These are phyloP conservation scores for Bauhinia variegata DNA, from an alignment of 306 rosid genomes.

Conservation along the genomic window DNA sequence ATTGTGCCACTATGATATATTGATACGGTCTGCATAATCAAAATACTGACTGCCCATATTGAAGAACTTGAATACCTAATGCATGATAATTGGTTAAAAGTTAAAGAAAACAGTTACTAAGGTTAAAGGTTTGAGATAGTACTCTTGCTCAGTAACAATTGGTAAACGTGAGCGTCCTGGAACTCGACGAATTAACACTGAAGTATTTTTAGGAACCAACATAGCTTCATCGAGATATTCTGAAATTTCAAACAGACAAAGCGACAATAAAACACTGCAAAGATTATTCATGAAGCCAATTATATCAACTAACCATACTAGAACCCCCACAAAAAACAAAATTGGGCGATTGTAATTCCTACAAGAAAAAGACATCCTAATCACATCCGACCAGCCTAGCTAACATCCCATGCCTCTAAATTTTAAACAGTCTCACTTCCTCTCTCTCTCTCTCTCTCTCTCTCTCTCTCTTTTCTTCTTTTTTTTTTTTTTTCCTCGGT, in stretches of 20 bases:
- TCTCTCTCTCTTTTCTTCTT: no score
- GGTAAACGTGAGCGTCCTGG: slow-evolving; percentile 99
- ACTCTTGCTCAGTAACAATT: slow-evolving; percentile 91
- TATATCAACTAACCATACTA: slow-evolving; percentile 31
- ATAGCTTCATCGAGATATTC: slow-evolving; percentile 96
- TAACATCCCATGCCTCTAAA: no score
- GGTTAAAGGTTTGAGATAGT: slow-evolving; percentile 72
- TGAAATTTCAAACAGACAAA: slow-evolving; percentile 88
- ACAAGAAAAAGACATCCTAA: slow-evolving; percentile 40
- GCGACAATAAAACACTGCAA: slow-evolving; percentile 63
- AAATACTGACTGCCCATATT: slow-evolving; percentile 20
- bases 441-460: neutral
- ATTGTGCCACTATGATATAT: slow-evolving; percentile 12
- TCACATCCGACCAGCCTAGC: slow-evolving; percentile 23
- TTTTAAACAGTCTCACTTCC: slow-evolving; percentile 1
- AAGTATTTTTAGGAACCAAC: slow-evolving; percentile 99
- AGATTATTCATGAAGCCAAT: slow-evolving; percentile 33
- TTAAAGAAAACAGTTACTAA: slow-evolving; percentile 36
- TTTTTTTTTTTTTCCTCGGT: no score
- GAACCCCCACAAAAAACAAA: slow-evolving; percentile 31
- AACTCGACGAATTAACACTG: slow-evolving; percentile 98
- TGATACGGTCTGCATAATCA: neutral
- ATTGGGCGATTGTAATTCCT: slow-evolving; percentile 30
- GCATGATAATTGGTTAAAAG: slow-evolving; percentile 39
- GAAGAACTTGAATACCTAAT: slow-evolving; percentile 15